Evolutionary conservation across 257 asterid species (phyloP), one percentile per base, ranked within the genome.

Genomic region (Leonotis leonurus): DNA sequence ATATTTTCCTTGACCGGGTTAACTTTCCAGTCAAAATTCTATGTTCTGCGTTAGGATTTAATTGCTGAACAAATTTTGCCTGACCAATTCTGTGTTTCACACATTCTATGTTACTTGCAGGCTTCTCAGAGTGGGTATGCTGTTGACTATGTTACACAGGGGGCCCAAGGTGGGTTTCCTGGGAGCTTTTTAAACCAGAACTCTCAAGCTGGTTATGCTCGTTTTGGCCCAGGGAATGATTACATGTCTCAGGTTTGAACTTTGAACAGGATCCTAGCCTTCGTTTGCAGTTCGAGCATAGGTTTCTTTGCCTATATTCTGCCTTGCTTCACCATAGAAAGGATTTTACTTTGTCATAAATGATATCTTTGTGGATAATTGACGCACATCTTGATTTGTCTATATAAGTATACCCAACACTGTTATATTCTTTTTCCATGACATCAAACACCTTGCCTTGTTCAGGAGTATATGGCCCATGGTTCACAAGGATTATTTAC

Each of bases 401-500:
- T n/a, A n/a, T n/a, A n/a, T n/a, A n/a, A n/a, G n/a, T n/a, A n/a
- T n/a, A n/a, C n/a, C n/a, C n/a, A n/a, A n/a, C n/a, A n/a, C n/a
- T n/a, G n/a, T n/a, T n/a, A n/a, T n/a, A n/a, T n/a, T n/a, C n/a
- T n/a, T n/a, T n/a, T n/a, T n/a, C n/a, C n/a, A n/a, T 11, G 65
- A 27, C 35, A 8, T 61, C 12, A 27, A 55, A 61, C 30, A 37
- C 56, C 69, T 18, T 40, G 50, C 68, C 54, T 66, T 61, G 24
- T 53, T 65, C 81, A 89, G 97, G 99, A 93, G 64, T 93, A 93
- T 62, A 81, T 90, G 86, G 82, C 87, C 73, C 94, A 87, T 80
- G 96, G 97, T 70, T 78, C 95, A 4, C 96, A 85, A 62, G 96
- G 95, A 44, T 79, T 93, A 65, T 93, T 93, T 74, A 85, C 99